Conservation (phyloP, 352 stramenopile species). For the Peronospora tabacina region DNA sequence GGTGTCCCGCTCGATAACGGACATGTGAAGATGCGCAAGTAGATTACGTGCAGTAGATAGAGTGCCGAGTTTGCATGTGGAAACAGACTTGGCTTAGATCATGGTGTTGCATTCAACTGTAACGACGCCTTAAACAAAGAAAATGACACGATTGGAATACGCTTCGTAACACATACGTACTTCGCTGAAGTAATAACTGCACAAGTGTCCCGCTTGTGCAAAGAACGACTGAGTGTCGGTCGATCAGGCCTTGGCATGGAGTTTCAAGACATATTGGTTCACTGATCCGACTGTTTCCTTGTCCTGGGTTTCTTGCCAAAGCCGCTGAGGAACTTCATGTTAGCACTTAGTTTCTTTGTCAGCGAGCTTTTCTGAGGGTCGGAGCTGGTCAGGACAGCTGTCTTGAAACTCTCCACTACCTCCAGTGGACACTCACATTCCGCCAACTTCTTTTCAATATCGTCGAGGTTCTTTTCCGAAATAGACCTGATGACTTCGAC, state of each 20-base stretch:
- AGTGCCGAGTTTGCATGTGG: slow-evolving; percentile 15
- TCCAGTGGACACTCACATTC: slow-evolving; percentile 33
- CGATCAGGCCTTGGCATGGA: background rate
- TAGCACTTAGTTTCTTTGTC: slow-evolving; percentile 62
- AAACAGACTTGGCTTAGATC: slow-evolving; percentile 8
- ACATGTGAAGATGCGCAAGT: slow-evolving; percentile 12
- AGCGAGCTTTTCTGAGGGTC: slow-evolving; percentile 43
- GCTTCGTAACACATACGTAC: slow-evolving; percentile 23
- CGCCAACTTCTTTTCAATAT: slow-evolving; percentile 62
- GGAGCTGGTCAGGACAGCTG: slow-evolving; percentile 32
- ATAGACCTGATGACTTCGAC: slow-evolving; percentile 54
- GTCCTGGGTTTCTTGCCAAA: slow-evolving; percentile 50
- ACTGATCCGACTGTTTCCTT: slow-evolving; percentile 36
- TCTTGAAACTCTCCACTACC: slow-evolving; percentile 48
- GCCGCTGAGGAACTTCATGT: slow-evolving; percentile 70
- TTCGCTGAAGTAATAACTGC: slow-evolving; percentile 27
- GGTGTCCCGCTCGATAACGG: slow-evolving; percentile 4
- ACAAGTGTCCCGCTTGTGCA: slow-evolving; percentile 1
- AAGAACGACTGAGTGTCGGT: too few relatives aligned
- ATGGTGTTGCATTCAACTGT: slow-evolving; percentile 2
- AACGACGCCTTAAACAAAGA: slow-evolving; percentile 1
- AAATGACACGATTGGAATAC: slow-evolving; percentile 6
- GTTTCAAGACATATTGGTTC: slow-evolving; percentile 1
- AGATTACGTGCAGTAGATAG: slow-evolving; percentile 13
- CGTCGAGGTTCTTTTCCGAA: slow-evolving; percentile 61